Base-by-base conservation (phyloP, 805 yeast species). In the Cyberlindnera maritima region DNA sequence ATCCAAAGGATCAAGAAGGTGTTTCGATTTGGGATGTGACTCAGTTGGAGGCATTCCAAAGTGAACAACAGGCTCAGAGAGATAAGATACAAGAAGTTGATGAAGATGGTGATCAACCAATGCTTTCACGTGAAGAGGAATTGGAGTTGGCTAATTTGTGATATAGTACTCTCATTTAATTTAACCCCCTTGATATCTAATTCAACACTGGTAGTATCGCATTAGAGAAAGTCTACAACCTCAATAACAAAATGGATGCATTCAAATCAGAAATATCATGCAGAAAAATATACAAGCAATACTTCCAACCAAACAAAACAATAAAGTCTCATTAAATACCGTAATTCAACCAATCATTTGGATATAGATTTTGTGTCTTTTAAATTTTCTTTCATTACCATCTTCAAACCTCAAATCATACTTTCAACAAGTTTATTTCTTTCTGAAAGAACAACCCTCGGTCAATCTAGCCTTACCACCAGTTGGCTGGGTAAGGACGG, bases 381-480 rank as follows among this genome's bases (percentile, higher is more conserved):
- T 41, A 6, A 14, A 25, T 23, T 18, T 19, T 34, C 6, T 41
- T 29, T 19, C 25, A 13, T 29, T 11, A 28, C 20, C 18, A 36
- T 36, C 39, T 36, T 39, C 42, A 17, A 15, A 9, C 19, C 13
- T 13, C 32, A 35, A 8, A 25, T 11, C 28, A 11, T n/a, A n/a
- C n/a, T n/a, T n/a, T n/a, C n/a, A 25, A 25, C 11, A 31, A 31
- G 34, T n/a, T 31, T 88, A 92, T 89, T 92, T 94, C 80, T 89
- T 88, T 86, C 98, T 90, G 94, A 91, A 94, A 67, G 99, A 94
- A 73, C 96, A 88, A 76, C 99, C 99, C 81, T 95, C 99, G 65
- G 98, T 90, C 74, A 94, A 84, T 79, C 86, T 90, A 70, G 98
- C 97, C 85, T 94, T 94, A 82, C 99, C 99, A 83, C 99, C 99